phyloP scores from a whole-genome alignment of 805 yeast genomes.

The Zygoascus flipseniorum region DNA sequence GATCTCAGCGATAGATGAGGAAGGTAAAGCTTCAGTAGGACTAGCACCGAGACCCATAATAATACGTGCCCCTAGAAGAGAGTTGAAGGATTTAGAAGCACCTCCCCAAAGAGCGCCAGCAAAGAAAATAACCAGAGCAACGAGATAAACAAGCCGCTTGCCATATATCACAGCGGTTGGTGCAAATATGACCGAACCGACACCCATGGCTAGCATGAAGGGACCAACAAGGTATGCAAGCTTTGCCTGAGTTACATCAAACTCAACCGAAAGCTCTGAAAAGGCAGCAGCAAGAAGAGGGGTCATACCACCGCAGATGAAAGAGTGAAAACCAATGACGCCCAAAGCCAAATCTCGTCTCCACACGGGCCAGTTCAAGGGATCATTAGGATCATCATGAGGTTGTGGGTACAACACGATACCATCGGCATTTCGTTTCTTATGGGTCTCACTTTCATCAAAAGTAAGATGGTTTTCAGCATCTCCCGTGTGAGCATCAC shows the following conservation, averaged over 20 bases:
- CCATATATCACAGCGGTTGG: slow-evolving; percentile 53
- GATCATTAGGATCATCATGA: slow-evolving; percentile 54
- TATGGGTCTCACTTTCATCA: not conserved
- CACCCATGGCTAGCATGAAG: slow-evolving; percentile 48
- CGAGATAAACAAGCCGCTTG: slow-evolving; percentile 41
- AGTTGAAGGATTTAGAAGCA: slow-evolving; percentile 38
- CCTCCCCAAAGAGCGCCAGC: slow-evolving; percentile 51
- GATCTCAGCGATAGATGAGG: slow-evolving; percentile 53
- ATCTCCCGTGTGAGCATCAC: not conserved
- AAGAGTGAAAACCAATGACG: slow-evolving; percentile 48
- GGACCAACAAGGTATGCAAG: slow-evolving; percentile 50
- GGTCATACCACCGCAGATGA: slow-evolving; percentile 55
- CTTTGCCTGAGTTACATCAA: slow-evolving; percentile 33
- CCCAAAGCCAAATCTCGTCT: slow-evolving; percentile 45
- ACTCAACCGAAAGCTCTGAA: slow-evolving; percentile 34
- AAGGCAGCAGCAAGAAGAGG: slow-evolving; percentile 54
- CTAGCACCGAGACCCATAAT: slow-evolving; percentile 53
- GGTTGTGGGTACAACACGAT: slow-evolving; percentile 55
- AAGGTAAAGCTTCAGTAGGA: slow-evolving; percentile 53
- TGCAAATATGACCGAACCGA: slow-evolving; percentile 50
- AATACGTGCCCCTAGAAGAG: slow-evolving; percentile 49
- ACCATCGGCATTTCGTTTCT: slow-evolving; percentile 40
- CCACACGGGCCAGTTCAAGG: slow-evolving; percentile 58
- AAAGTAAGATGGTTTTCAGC: not conserved
- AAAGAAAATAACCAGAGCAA: slow-evolving; percentile 40